These are phyloP conservation scores for Pythium aristosporum DNA, from an alignment of 352 stramenopile species.

Conservation along the genomic window DNA sequence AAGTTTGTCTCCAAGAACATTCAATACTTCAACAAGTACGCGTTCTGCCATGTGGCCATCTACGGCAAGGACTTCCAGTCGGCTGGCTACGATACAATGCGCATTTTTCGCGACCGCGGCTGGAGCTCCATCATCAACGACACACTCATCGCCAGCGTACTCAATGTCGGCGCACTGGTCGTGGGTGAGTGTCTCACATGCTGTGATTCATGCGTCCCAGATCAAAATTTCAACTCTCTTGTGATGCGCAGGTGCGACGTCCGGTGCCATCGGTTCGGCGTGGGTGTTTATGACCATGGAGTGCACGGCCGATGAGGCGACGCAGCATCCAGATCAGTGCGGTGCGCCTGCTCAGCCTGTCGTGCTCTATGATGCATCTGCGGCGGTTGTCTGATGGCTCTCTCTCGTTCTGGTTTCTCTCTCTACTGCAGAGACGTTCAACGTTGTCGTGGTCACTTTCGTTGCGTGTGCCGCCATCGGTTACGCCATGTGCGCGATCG, in stretches of 20 bases:
- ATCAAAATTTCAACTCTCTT: not conserved
- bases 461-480: constrained; percentile 67
- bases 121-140: constrained; percentile 83
- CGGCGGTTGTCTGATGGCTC: not conserved
- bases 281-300: constrained; percentile 72
- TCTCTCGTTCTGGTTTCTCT: not conserved
- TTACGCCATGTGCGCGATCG: constrained; percentile 84
- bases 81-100: constrained; percentile 76
- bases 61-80: constrained; percentile 82
- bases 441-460: constrained; percentile 78
- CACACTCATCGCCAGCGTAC: constrained; percentile 73
- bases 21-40: constrained; percentile 88
- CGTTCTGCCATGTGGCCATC: constrained; percentile 83
- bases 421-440: constrained; percentile 68
- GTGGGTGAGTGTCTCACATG: constrained; percentile 47
- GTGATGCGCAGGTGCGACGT: constrained; percentile 46
- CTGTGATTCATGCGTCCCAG: not conserved
- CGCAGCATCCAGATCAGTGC: constrained; percentile 44
- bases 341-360: constrained; percentile 40
- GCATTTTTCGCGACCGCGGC: constrained; percentile 75
- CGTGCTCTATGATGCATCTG: not conserved
- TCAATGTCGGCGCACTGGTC: constrained; percentile 70
- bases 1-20: constrained; percentile 69
- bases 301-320: constrained; percentile 54
- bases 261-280: constrained; percentile 65